A percentile compares a stretch with the other conserved stretches of the same genome.
Conservation (phyloP, 2,329 filamentous ascomycete genomes). For the Bipolaris sorokiniana region DNA sequence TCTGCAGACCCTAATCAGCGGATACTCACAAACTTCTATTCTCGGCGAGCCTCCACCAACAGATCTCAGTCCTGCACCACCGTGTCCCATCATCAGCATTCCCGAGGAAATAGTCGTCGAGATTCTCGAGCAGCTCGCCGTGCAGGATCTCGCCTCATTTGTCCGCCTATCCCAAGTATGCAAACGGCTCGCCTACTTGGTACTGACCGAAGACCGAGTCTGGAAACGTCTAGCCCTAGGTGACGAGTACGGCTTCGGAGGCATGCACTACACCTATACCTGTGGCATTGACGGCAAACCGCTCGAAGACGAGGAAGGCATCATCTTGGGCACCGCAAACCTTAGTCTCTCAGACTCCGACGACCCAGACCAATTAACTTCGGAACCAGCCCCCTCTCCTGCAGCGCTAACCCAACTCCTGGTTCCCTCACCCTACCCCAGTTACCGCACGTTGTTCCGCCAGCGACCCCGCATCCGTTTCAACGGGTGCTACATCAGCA, state of each 20-base stretch:
- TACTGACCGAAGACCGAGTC: slow-evolving; percentile 80
- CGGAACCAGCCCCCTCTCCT: slow-evolving; percentile 10
- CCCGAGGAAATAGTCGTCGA: slow-evolving; percentile 86
- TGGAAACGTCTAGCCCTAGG: slow-evolving; percentile 81
- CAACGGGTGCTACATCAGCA: slow-evolving; percentile 95
- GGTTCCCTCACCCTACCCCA: slow-evolving; percentile 48
- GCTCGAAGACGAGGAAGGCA: slow-evolving; percentile 44
- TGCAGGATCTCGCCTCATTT: slow-evolving; percentile 77
- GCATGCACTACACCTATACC: slow-evolving; percentile 82
- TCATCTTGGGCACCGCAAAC: slow-evolving; percentile 35
- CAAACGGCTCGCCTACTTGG: slow-evolving; percentile 83
- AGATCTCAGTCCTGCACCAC: slow-evolving; percentile 72
- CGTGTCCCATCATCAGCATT: slow-evolving; percentile 78
- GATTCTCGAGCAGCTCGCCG: slow-evolving; percentile 74
- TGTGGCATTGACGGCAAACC: slow-evolving; percentile 63
- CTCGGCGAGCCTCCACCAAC: slow-evolving; percentile 69
- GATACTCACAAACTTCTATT: slow-evolving; percentile 75
- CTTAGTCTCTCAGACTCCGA: slow-evolving; percentile 17
- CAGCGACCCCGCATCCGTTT: slow-evolving; percentile 85
- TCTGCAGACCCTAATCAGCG: slow-evolving; percentile 72
- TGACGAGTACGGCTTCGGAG: slow-evolving; percentile 74
- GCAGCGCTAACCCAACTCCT: slow-evolving; percentile 40
- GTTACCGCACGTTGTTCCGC: slow-evolving; percentile 73
- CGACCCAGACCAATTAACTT: slow-evolving; percentile 13
- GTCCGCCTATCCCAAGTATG: slow-evolving; percentile 79